Evolutionary conservation across 768 basidiomycete species (phyloP), one percentile per base, ranked within the genome.

Genomic region (Austroboletus eburneus): DNA sequence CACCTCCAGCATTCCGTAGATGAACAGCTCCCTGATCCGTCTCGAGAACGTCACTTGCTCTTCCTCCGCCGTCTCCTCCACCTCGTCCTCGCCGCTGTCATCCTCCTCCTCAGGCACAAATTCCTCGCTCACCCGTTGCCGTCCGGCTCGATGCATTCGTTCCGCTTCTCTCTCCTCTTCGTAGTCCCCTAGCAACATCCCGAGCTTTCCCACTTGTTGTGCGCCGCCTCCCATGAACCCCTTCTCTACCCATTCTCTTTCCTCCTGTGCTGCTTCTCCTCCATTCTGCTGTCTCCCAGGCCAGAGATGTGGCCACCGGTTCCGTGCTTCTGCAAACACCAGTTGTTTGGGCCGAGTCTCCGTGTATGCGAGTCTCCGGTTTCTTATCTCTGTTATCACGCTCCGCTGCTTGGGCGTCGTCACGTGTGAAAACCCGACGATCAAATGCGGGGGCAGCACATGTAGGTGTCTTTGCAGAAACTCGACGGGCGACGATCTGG

Each of bases 161-260:
- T 88, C 82, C 1, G 77, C 80, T 61, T 81, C 82, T 49, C 90
- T 73, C 59, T 88, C 88, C 55, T 87, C 88, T 56, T 90, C 88
- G 57, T 87, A 90, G 6, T 73, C 79, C 4, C 77, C 80, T 9
- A 92, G 66, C 9, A 92, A 67, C 5, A 60, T 61, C 2, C 80
- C 88, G 16, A 90, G 64, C 52, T 85, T 87, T 30, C 87, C 87
- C 10, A 91, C 76, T 49, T 82, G 77, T 52, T 78, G 77, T 20
- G 63, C 64, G 25, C 60, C 65, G 3, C 67, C 68, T 1, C 81
- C 85, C 46, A 91, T 57, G 61, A 91, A 90, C 17, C 73, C 69
- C 16, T 63, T 72, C 43, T 79, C 70, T 5, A 69, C 87, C 89
- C 89, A 92, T 30, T 70, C 69, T 52, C 70, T 75, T 64, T 92